Percentiles rank a stretch among this genome's conserved stretches.
phyloP scores from a whole-genome alignment of 2,329 filamentous ascomycete species.

The Tolypocladium album region DNA sequence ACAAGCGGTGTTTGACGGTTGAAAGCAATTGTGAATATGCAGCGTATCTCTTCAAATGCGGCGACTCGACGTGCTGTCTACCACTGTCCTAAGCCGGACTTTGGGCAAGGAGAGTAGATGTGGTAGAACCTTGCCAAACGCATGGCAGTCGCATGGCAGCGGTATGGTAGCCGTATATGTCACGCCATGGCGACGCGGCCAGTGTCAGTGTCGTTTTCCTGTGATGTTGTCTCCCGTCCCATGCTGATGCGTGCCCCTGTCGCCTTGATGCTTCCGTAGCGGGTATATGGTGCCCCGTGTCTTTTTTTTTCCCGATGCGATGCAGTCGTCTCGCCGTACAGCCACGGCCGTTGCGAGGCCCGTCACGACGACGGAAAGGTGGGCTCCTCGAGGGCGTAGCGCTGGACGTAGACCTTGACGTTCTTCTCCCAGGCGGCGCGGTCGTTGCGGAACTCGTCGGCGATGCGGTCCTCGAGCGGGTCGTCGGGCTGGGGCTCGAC shows the following conservation, averaged over 20 bases:
- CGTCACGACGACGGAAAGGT: slow-evolving; percentile 17
- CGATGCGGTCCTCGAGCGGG: slow-evolving; percentile 77
- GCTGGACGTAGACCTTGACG: slow-evolving; percentile 61
- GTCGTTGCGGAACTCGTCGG: slow-evolving; percentile 69
- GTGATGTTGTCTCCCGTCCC: not conserved
- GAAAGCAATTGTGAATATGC: not conserved
- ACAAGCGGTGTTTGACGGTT: not conserved
- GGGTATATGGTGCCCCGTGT: not conserved
- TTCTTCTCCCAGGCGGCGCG: slow-evolving; percentile 61
- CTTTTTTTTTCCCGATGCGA: not conserved
- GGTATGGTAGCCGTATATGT: no score
- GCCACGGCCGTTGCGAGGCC: not conserved
- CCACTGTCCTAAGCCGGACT: no score
- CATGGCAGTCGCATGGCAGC: no score
- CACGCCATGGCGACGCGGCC: not conserved
- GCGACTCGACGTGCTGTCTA: not conserved
- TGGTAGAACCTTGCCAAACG: not conserved
- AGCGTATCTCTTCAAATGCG: not conserved
- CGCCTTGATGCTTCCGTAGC: not conserved
- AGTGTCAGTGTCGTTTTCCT: no score
- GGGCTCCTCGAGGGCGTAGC: slow-evolving; percentile 49
- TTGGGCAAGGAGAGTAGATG: no score
- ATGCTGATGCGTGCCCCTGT: not conserved
- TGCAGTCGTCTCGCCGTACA: not conserved
- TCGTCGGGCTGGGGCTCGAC: slow-evolving; percentile 80